phyloP scores from a whole-genome alignment of 495 filamentous ascomycete species.

The Penicillium parvum region DNA sequence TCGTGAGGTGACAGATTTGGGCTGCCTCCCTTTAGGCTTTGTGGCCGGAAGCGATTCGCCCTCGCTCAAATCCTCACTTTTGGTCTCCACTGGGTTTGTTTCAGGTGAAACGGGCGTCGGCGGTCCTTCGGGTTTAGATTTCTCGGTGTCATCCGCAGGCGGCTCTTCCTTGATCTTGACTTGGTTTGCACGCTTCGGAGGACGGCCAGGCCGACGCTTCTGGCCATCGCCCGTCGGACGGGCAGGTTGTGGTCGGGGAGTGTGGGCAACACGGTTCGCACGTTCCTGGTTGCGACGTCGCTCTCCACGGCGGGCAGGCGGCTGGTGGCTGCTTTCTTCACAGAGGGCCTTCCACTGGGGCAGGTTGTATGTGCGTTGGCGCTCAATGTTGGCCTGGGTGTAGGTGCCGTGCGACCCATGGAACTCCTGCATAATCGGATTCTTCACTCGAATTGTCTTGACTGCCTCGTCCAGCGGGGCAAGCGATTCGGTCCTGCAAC shows the following conservation, averaged over 20 bases:
- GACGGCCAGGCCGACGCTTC: constrained; percentile 46
- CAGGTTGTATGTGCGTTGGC: constrained; percentile 91
- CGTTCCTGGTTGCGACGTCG: constrained; percentile 71
- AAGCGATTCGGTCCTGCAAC: constrained; percentile 61
- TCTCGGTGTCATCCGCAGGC: constrained; percentile 36
- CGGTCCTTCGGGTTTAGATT: constrained; percentile 41
- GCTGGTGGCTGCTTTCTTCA: constrained; percentile 91
- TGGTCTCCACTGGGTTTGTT: constrained; percentile 43
- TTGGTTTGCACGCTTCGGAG: constrained; percentile 40
- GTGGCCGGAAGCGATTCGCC: constrained; percentile 45
- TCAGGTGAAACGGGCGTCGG: constrained; percentile 53
- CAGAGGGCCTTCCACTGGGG: constrained; percentile 92
- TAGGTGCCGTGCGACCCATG: constrained; percentile 90
- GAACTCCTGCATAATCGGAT: constrained; percentile 97
- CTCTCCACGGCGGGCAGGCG: constrained; percentile 89
- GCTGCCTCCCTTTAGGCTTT: constrained; percentile 50
- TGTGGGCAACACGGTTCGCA: constrained; percentile 36
- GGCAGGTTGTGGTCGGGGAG: constrained; percentile 29
- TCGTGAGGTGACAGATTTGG: constrained; percentile 60
- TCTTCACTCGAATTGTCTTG: constrained; percentile 88
- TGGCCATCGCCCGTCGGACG: constrained; percentile 29
- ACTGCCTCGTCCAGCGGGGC: constrained; percentile 76
- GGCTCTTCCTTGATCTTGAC: constrained; percentile 46
- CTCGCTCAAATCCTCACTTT: constrained; percentile 46
- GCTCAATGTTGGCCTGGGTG: constrained; percentile 92